Conservation (phyloP, 2,329 filamentous ascomycete genomes). For the Pyrenophora teres region DNA sequence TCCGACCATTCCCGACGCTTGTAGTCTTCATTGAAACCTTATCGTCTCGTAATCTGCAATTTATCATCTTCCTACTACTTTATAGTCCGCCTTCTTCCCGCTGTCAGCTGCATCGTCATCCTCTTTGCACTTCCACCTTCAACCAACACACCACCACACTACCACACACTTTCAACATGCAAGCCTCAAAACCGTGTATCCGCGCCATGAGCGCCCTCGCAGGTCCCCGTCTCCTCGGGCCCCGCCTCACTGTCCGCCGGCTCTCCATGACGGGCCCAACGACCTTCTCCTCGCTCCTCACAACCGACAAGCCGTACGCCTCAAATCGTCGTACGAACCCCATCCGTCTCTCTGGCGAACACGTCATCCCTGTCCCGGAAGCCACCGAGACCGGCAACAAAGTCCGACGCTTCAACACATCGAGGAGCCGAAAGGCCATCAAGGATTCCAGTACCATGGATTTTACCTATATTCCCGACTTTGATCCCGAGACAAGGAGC, state of each 20-base stretch:
- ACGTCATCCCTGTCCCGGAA: conserved; percentile 50
- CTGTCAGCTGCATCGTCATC: not conserved
- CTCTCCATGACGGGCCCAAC: conserved; percentile 66
- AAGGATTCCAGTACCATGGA: conserved; percentile 66
- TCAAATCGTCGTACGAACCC: conserved; percentile 47
- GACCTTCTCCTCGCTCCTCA: conserved; percentile 58
- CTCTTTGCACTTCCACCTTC: not conserved
- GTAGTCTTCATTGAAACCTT: conserved; percentile 5
- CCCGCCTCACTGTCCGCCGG: conserved; percentile 51
- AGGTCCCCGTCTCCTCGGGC: conserved; percentile 50
- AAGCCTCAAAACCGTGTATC: conserved; percentile 15
- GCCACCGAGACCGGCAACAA: conserved; percentile 34
- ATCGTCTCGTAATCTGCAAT: conserved; percentile 1
- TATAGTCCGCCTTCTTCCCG: not conserved
- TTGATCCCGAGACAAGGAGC: conserved; percentile 50
- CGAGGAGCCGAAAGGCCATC: conserved; percentile 59
- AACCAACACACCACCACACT: not conserved
- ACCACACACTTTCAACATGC: conserved; percentile 11
- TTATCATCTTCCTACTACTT: not conserved
- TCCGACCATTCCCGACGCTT: conserved; percentile 7
- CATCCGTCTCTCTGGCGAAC: conserved; percentile 57
- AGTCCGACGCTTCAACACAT: conserved; percentile 66
- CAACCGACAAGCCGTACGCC: conserved; percentile 55
- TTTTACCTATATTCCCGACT: conserved; percentile 64
- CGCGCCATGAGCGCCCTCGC: conserved; percentile 43